Evolutionary conservation across 225 moss, liverwort and hornwort species (phyloP), one percentile per base, ranked within the genome.

Genomic region (Pseudisothecium myosuroides): DNA sequence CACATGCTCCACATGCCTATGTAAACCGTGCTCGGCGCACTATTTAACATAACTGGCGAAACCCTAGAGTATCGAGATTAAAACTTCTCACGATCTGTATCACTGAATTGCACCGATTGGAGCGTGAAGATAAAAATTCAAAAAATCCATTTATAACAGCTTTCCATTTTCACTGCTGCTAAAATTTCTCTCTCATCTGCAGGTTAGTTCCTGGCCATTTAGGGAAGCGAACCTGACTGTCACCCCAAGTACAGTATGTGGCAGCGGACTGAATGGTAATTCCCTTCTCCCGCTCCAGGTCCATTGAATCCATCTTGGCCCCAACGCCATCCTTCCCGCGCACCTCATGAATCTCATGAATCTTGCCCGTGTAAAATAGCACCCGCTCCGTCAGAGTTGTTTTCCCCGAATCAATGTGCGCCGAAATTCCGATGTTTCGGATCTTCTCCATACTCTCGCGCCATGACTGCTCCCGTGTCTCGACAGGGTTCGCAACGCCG

Each of bases 291-390:
- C 98, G 92, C 93, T 98, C 98, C 93, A 98, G 89, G 90, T 98
- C 98, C 98, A 98, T 98, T 47, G 98, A 98, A 91, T 98, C 98
- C 98, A 98, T 98, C 94, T 98, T 98, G 43, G 98, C 98, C 41
- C 98, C 98, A 17, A 98, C 97, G 68, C 98, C 98, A 93, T 98
- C 98, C 94, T 96, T 97, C 60, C 98, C 98, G 80, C 98, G 93
- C 50, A 98, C 98, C 90, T 98, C 98, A 85, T 98, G 98, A 90
- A 98, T 98, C 93, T 97, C 98, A 89, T 97, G 98, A 84, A 98
- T 97, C 85, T 92, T 92, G 59, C 98, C 98, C 2, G 98, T 97
- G 85, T 97, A 98, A 82, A 96, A 98, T 71, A 97, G 84, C 64
- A 98, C 96, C 19, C 98, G 96, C 91, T 98, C 98, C 56, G 97